Evolutionary conservation across 768 basidiomycete species (phyloP).

Genomic region (Tylopilus sp.): DNA sequence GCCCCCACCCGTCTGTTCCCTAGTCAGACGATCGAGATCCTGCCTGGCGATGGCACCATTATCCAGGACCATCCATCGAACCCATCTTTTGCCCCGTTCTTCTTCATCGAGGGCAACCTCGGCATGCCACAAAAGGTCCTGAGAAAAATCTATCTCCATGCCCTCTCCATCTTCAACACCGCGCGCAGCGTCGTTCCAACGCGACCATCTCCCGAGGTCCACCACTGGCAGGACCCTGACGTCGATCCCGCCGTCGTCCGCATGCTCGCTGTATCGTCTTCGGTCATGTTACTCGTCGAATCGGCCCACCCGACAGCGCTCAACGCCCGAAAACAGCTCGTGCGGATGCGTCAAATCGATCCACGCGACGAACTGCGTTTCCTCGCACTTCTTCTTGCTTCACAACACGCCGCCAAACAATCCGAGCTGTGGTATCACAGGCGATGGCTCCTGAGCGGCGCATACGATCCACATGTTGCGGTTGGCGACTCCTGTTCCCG

Average conservation of each 20-base stretch:
- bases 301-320: slow-evolving; percentile 69
- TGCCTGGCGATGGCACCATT: slow-evolving; percentile 52
- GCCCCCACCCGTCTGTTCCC: background rate
- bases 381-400: slow-evolving; percentile 46
- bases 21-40: slow-evolving; percentile 53
- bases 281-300: slow-evolving; percentile 59
- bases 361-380: slow-evolving; percentile 46
- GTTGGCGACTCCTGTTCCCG: background rate
- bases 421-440: slow-evolving; percentile 70
- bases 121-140: slow-evolving; percentile 62
- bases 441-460: slow-evolving; percentile 52
- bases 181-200: slow-evolving; percentile 14
- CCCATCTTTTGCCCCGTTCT: slow-evolving; percentile 41
- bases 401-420: slow-evolving; percentile 57
- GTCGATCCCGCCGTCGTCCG: slow-evolving; percentile 9
- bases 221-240: background rate
- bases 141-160: slow-evolving; percentile 47
- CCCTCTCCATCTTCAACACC: slow-evolving; percentile 35
- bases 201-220: background rate
- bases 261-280: slow-evolving; percentile 34
- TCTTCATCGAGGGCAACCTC: slow-evolving; percentile 55
- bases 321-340: slow-evolving; percentile 54
- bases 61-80: slow-evolving; percentile 16
- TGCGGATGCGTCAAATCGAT: slow-evolving; percentile 36
- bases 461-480: slow-evolving; percentile 23